These are phyloP conservation scores for Catunica adiposa DNA, from an alignment of 2,329 filamentous ascomycete species.

Conservation along the genomic window DNA sequence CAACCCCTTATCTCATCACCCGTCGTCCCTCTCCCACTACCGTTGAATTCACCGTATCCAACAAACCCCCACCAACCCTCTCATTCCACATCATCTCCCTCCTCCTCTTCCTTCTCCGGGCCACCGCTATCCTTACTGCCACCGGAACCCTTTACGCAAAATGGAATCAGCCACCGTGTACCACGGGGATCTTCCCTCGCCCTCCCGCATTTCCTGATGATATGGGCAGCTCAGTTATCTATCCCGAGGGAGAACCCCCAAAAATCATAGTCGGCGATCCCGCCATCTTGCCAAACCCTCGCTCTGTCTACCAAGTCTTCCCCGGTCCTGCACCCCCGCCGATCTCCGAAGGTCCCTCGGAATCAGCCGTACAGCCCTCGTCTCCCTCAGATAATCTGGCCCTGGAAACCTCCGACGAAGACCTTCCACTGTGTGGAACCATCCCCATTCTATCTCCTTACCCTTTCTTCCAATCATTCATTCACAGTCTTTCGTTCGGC, in stretches of 20 bases:
- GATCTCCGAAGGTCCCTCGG: too few relatives aligned
- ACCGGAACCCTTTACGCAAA: constrained; percentile 34
- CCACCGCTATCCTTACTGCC: constrained; percentile 27
- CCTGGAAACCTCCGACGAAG: too few relatives aligned
- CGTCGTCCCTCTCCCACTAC: constrained; percentile 69
- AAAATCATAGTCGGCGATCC: background rate
- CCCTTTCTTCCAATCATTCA: constrained; percentile 18
- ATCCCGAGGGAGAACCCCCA: background rate
- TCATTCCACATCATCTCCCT: constrained; percentile 30
- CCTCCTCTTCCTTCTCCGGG: constrained; percentile 28
- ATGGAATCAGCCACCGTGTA: constrained; percentile 23
- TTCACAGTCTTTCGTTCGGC: constrained; percentile 26
- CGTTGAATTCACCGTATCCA: constrained; percentile 84
- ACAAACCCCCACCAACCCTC: constrained; percentile 40
- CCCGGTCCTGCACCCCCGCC: constrained; percentile 15
- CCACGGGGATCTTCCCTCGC: background rate
- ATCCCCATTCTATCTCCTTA: constrained; percentile 17
- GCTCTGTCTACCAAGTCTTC: background rate
- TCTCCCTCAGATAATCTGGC: too few relatives aligned
- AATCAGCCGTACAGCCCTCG: too few relatives aligned
- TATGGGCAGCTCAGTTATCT: background rate
- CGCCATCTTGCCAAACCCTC: background rate
- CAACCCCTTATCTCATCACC: constrained; percentile 40
- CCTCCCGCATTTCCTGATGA: background rate
- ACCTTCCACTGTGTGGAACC: too few relatives aligned